These are phyloP conservation scores for Phaseolus lunatus DNA, from an alignment of 306 rosid species.

Conservation along the genomic window DNA sequence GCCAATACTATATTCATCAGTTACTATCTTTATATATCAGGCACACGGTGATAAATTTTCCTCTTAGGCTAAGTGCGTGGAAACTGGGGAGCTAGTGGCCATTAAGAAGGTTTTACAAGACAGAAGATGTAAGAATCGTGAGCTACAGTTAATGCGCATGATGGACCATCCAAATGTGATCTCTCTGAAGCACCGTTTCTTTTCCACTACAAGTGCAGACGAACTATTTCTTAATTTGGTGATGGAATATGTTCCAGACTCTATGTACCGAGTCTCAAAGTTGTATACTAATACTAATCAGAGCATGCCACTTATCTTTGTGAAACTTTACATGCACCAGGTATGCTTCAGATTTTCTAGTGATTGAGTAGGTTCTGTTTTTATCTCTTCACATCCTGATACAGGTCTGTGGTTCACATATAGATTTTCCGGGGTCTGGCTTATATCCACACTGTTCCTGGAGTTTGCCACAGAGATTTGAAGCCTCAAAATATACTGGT, in stretches of 20 bases:
- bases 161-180: conserved; percentile 85
- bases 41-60: conserved; percentile 18
- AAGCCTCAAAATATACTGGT: conserved; percentile 86
- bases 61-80: conserved; percentile 46
- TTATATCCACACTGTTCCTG: conserved; percentile 45
- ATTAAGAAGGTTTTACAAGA: conserved; percentile 38
- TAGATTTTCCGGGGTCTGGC: conserved; percentile 67
- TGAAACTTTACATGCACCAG: conserved; percentile 83
- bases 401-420: conserved; percentile 31
- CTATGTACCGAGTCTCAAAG: conserved; percentile 66
- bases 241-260: conserved; percentile 68
- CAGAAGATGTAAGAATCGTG: conserved; percentile 57
- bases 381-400: conserved; percentile 15
- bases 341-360: conserved; percentile 43
- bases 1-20: not conserved
- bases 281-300: conserved; percentile 70
- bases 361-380: not conserved
- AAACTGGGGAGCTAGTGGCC: conserved; percentile 51
- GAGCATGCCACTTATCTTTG: conserved; percentile 75
- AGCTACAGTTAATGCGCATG: conserved; percentile 78
- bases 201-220: conserved; percentile 18
- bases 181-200: conserved; percentile 44
- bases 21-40: not conserved
- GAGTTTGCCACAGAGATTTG: conserved; percentile 87
- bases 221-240: conserved; percentile 31